Evolutionary conservation across 345 rosid genomes (phyloP).

Genomic region (Populus alba): DNA sequence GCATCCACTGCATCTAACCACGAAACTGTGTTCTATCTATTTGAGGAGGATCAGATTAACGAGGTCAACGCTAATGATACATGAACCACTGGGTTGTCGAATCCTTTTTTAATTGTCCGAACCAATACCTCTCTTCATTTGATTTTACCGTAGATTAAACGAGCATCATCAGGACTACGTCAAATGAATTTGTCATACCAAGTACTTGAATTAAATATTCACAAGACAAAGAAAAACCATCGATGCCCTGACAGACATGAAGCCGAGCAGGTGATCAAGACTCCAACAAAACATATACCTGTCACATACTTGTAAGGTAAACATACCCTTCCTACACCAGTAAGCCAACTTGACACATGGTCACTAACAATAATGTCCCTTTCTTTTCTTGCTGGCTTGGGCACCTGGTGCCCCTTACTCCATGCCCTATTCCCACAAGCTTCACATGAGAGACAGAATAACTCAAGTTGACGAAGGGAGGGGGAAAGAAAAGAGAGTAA

Average conservation of each 20-base stretch:
- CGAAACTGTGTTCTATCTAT: neutral
- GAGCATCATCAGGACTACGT: too few species aligned
- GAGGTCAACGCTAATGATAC: neutral
- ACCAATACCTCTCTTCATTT: too few species aligned
- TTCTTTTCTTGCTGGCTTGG: conserved; percentile 25
- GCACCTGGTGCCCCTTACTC: conserved; percentile 7
- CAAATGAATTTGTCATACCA: too few species aligned
- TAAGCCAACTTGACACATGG: neutral
- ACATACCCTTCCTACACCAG: conserved; percentile 5
- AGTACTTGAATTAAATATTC: too few species aligned
- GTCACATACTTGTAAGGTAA: conserved; percentile 8
- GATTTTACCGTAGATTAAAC: too few species aligned
- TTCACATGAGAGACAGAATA: conserved; percentile 2
- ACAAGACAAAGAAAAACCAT: neutral
- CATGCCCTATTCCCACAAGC: conserved; percentile 5
- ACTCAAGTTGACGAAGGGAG: neutral
- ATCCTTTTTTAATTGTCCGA: neutral
- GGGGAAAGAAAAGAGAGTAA: neutral
- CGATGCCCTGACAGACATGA: neutral
- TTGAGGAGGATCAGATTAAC: neutral
- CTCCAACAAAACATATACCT: neutral
- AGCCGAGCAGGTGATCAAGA: neutral
- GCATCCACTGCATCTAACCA: neutral
- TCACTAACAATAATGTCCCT: neutral
- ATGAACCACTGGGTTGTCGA: neutral